phyloP scores from a whole-genome alignment of 192 early-diverging fungal species.

The Umbelopsis sp. region DNA sequence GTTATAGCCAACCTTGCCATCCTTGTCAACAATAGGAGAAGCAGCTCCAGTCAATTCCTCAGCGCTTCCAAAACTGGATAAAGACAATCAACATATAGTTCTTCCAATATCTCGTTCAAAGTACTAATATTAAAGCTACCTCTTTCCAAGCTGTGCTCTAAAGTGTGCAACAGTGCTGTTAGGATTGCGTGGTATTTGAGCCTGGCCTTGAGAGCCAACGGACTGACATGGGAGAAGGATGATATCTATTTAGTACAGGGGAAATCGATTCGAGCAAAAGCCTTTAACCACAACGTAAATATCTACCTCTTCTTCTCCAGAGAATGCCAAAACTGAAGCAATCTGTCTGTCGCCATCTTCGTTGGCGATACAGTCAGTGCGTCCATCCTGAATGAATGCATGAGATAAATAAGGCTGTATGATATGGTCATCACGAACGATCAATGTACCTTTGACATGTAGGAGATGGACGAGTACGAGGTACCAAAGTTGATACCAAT shows the following conservation, averaged over 20 bases:
- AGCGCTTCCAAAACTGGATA: constrained; percentile 33
- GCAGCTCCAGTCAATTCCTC: constrained; percentile 45
- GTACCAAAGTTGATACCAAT: constrained; percentile 90
- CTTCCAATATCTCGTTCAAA: too few species aligned
- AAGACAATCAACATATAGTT: not conserved
- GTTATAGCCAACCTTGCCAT: constrained; percentile 61
- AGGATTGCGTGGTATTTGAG: constrained; percentile 86
- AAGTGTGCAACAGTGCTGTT: constrained; percentile 91
- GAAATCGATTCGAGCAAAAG: not conserved
- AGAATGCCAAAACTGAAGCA: constrained; percentile 91
- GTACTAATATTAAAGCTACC: constrained; percentile 45
- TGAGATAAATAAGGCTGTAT: not conserved
- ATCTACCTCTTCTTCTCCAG: constrained; percentile 84
- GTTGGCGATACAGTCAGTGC: constrained; percentile 92
- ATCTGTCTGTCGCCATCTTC: constrained; percentile 98
- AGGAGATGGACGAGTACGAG: constrained; percentile 81
- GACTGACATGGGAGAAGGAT: constrained; percentile 17
- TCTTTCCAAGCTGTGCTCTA: constrained; percentile 81
- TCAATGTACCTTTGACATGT: constrained; percentile 69
- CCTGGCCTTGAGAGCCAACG: constrained; percentile 72
- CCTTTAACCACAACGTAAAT: not conserved
- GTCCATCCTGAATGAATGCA: constrained; percentile 52
- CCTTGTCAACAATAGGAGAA: constrained; percentile 58
- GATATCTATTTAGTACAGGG: not conserved
- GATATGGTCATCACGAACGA: constrained; percentile 18